Evolutionary conservation across 2,329 filamentous ascomycete genomes (phyloP), one percentile per base, ranked within the genome.

Genomic region (Fusarium sp.): DNA sequence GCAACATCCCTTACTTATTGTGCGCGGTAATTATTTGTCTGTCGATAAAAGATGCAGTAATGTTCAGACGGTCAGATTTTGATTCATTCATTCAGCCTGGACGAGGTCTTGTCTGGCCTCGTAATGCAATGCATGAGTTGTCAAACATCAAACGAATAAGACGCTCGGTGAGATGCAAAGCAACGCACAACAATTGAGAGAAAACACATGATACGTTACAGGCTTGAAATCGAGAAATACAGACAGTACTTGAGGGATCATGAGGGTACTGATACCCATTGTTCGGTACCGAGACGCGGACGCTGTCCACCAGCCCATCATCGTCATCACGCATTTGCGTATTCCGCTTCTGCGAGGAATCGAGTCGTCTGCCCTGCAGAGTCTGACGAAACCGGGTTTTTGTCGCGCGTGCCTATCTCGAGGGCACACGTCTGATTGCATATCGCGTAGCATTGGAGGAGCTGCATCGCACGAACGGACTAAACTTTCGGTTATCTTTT

Each of bases 301-400:
- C 63, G 65, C 68, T 48, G 71, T 59, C 61, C 60, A 65, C 48
- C 45, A 42, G 61, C 38, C 45, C 41, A 24, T 50, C 58, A 72
- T 72, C 74, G 74, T 77, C 74, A 77, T 76, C 65, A 62, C 73
- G 74, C 72, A 75, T 71, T 42, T 65, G 60, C 59, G 47, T 42
- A 53, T 59, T 70, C 47, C 42, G 42, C 44, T 24, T 50, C 53
- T 65, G 67, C 59, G 59, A 71, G 35, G 42, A 39, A 61, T 70
- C 45, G 41, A 62, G 39, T 50, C 68, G 50, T 28, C 41, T 61
- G 57, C 55, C 58, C 44, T 73, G 65, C 65, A 70, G 38, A 42
- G 65, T 69, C 51, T 47, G 61, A 64, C 70, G 24, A 30, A 56
- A 62, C 68, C 54, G 58, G 61, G 65, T 41, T 54, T 54, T 50